Percentiles rank a stretch among this genome's conserved stretches.
phyloP scores from a whole-genome alignment of 208 protist species.

The Trypanosoma rangeli region DNA sequence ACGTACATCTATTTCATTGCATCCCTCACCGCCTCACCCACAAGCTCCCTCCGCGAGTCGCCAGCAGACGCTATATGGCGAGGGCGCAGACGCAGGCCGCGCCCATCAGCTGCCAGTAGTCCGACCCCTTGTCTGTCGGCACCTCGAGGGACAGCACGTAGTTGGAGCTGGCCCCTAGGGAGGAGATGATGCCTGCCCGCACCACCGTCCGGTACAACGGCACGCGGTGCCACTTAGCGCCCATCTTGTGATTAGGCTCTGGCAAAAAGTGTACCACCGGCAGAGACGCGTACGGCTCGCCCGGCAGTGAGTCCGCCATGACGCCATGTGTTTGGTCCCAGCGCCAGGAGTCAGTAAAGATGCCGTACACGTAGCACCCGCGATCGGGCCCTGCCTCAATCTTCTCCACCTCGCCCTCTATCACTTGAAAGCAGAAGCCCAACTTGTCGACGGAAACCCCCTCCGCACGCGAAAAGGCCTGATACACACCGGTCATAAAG shows the following conservation, averaged over 20 bases:
- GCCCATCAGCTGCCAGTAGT: constrained; percentile 93
- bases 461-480: constrained; percentile 95
- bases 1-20: neutral
- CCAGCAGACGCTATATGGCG: constrained; percentile 20
- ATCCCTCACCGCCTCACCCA: neutral
- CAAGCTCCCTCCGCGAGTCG: neutral
- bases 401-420: constrained; percentile 52
- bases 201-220: constrained; percentile 96
- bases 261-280: constrained; percentile 96
- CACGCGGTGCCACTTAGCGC: constrained; percentile 65
- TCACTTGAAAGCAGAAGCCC: constrained; percentile 91
- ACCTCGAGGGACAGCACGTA: constrained; percentile 92
- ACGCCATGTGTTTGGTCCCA: constrained; percentile 82
- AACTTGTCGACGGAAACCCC: constrained; percentile 96
- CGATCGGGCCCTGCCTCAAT: constrained; percentile 66
- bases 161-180: constrained; percentile 96
- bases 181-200: constrained; percentile 94
- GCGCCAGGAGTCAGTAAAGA: constrained; percentile 96
- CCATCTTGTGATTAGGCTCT: constrained; percentile 86
- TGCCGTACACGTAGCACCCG: constrained; percentile 96
- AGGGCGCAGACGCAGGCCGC: constrained; percentile 89
- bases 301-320: constrained; percentile 91
- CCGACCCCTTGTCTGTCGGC: constrained; percentile 73
- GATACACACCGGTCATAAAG: constrained; percentile 98
- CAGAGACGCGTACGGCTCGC: constrained; percentile 87